Percentiles rank a stretch among this genome's conserved stretches.
These are phyloP conservation scores for Aspergillus chevalieri DNA, from an alignment of 2,329 filamentous ascomycete species.

Conservation along the genomic window DNA sequence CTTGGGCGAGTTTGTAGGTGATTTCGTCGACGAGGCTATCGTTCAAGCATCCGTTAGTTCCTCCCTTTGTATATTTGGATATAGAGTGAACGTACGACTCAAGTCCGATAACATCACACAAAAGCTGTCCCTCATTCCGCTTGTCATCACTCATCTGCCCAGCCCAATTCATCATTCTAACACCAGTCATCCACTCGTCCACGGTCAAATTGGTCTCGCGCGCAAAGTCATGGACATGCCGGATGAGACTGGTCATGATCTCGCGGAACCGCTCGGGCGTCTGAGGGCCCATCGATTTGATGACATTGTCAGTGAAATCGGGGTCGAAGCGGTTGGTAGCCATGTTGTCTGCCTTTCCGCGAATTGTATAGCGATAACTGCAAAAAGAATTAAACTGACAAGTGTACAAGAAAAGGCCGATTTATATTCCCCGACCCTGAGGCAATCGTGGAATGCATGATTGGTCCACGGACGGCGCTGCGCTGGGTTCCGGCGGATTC, in stretches of 20 bases:
- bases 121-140: conserved; percentile 58
- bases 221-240: conserved; percentile 55
- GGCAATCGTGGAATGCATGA: not conserved
- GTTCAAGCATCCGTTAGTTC: not conserved
- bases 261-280: conserved; percentile 60
- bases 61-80: not conserved
- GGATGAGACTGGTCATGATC: conserved; percentile 51
- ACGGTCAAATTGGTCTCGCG: conserved; percentile 54
- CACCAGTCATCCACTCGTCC: conserved; percentile 54
- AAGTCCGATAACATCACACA: conserved; percentile 54
- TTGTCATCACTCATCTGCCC: conserved; percentile 58
- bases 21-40: conserved; percentile 70
- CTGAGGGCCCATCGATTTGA: conserved; percentile 68
- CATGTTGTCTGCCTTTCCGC: conserved; percentile 10
- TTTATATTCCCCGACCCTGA: not conserved
- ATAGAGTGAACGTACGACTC: conserved; percentile 41
- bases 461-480: not conserved
- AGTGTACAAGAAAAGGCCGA: not conserved
- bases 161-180: conserved; percentile 55
- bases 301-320: conserved; percentile 61
- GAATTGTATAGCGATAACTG: not conserved
- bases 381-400: no score
- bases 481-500: not conserved
- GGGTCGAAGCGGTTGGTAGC: conserved; percentile 38
- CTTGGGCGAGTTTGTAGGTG: conserved; percentile 58